Evolutionary conservation across 1,284 basidiomycete species (phyloP).

Genomic region (Jaminaea rosea): DNA sequence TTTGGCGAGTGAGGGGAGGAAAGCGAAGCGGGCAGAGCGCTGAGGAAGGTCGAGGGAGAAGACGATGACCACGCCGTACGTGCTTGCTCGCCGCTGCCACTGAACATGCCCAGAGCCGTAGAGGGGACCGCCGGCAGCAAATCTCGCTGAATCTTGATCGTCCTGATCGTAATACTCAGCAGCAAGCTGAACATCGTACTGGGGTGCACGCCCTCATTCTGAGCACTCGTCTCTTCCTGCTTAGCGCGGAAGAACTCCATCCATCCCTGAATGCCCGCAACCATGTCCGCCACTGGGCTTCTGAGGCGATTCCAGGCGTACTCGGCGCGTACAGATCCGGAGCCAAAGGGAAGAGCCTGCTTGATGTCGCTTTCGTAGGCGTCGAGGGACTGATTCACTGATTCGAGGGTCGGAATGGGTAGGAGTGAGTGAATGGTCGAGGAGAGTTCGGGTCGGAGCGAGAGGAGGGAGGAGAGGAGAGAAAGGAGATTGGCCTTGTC

Average conservation of each 20-base stretch:
- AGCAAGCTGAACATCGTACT: neutral
- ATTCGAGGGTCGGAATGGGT: neutral
- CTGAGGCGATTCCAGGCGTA: constrained; percentile 1
- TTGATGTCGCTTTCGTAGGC: neutral
- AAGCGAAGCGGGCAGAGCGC: neutral
- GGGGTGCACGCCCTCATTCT: neutral
- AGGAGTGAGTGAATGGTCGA: neutral
- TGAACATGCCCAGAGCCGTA: neutral
- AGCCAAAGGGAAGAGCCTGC: neutral
- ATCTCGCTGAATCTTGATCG: neutral
- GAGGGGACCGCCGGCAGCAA: neutral
- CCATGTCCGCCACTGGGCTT: neutral
- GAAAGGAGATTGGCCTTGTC: neutral
- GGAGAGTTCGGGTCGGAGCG: neutral
- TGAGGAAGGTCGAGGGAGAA: neutral
- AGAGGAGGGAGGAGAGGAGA: neutral
- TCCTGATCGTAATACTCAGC: neutral
- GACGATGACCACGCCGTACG: too few relatives aligned
- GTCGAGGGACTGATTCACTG: constrained; percentile 1
- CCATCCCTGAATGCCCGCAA: neutral
- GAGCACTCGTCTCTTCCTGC: neutral
- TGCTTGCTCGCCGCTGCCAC: neutral
- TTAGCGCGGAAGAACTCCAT: neutral
- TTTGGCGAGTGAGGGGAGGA: neutral
- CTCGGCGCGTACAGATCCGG: neutral